Conservation (phyloP, 1,139 yeast species). For the Yamadazyma triangularis region DNA sequence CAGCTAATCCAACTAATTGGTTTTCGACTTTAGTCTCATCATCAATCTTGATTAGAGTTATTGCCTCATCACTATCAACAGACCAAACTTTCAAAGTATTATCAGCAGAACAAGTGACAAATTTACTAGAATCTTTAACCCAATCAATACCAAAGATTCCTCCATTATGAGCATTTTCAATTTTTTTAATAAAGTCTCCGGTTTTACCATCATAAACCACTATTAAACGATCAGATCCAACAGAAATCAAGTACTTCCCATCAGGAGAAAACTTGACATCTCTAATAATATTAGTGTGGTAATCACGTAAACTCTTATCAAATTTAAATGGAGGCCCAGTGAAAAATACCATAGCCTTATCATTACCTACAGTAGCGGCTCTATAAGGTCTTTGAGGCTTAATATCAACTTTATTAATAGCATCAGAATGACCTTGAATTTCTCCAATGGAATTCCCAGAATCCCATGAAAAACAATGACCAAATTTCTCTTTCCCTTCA, state of each 20-base stretch:
- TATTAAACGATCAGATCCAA: constrained; percentile 79
- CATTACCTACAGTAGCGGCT: constrained; percentile 92
- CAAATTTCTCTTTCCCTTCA: constrained; percentile 86
- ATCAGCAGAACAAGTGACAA: constrained; percentile 86
- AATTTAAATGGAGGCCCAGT: constrained; percentile 95
- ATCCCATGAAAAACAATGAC: constrained; percentile 91
- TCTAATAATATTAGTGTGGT: constrained; percentile 73
- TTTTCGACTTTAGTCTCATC: constrained; percentile 48
- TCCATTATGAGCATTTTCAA: constrained; percentile 63
- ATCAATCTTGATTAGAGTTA: no score
- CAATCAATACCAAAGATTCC: constrained; percentile 79
- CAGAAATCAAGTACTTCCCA: constrained; percentile 69
- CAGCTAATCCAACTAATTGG: constrained; percentile 81
- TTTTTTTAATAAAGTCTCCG: constrained; percentile 62
- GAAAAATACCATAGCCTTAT: constrained; percentile 75
- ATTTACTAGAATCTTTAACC: constrained; percentile 46
- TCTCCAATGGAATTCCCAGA: constrained; percentile 95
- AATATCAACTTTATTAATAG: constrained; percentile 78
- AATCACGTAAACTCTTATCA: constrained; percentile 62
- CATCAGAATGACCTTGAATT: constrained; percentile 88
- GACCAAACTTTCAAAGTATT: constrained; percentile 66
- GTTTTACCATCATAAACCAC: constrained; percentile 83
- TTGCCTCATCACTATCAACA: constrained; percentile 27
- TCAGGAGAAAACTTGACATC: constrained; percentile 83
- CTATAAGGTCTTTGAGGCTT: constrained; percentile 89